Evolutionary conservation across 176 grass and related monocot species (phyloP).

Genomic region (Musa beccarii): DNA sequence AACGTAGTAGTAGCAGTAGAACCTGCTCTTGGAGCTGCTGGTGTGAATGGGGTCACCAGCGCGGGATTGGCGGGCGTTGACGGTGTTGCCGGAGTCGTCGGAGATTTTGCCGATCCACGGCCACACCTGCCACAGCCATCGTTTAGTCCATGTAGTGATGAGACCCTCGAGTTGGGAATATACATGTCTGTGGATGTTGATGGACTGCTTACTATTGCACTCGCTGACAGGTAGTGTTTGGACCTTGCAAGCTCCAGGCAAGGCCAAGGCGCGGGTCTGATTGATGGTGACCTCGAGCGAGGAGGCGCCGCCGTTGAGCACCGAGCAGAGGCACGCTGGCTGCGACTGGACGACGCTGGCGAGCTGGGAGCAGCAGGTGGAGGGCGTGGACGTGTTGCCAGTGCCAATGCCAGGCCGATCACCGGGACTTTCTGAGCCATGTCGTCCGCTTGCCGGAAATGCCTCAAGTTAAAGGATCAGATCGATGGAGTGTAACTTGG

Average conservation of each 20-base stretch:
- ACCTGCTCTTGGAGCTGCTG: not conserved
- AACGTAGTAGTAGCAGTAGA: too few species aligned
- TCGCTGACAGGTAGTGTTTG: constrained; percentile 47
- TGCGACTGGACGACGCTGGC: constrained; percentile 35
- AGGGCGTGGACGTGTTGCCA: constrained; percentile 44
- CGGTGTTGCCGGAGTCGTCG: not conserved
- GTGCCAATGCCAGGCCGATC: not conserved
- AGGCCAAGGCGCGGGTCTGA: constrained; percentile 44
- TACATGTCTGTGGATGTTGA: not conserved
- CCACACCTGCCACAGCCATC: not conserved
- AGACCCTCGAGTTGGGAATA: too few species aligned
- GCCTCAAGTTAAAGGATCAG: too few species aligned
- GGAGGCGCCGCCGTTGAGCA: constrained; percentile 33
- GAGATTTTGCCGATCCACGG: not conserved
- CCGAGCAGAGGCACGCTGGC: constrained; percentile 69
- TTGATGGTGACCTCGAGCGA: constrained; percentile 55
- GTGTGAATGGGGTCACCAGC: not conserved
- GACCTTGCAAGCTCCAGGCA: constrained; percentile 51
- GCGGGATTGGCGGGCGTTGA: not conserved
- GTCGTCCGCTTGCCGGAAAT: too few species aligned
- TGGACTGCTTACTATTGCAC: constrained; percentile 41
- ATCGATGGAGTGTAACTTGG: too few species aligned
- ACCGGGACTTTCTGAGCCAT: not conserved
- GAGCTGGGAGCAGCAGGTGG: constrained; percentile 61
- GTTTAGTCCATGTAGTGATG: too few species aligned